Evolutionary conservation across 768 basidiomycete species (phyloP).

Genomic region (Coprinopsis strossmayeri): DNA sequence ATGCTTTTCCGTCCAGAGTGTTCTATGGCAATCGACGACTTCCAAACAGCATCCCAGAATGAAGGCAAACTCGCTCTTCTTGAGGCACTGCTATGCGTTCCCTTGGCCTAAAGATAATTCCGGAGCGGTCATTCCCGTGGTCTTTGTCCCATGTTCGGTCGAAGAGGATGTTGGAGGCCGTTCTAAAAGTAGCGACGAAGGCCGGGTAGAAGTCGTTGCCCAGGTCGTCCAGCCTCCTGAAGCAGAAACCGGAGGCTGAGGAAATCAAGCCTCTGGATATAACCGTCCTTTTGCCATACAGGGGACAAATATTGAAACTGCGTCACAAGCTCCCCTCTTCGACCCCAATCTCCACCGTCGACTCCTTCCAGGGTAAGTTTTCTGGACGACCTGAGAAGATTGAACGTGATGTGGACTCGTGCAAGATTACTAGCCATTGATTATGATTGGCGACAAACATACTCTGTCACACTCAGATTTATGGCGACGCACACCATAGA

Average conservation of each 20-base stretch:
- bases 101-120: conserved; percentile 47
- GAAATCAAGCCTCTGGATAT: conserved; percentile 22
- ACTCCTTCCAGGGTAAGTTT: conserved; percentile 72
- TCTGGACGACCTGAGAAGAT: conserved; percentile 48
- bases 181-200: conserved; percentile 58
- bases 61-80: conserved; percentile 40
- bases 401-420: conserved; percentile 71
- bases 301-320: conserved; percentile 46
- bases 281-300: conserved; percentile 55
- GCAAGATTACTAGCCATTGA: conserved; percentile 48
- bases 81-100: conserved; percentile 35
- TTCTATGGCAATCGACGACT: conserved; percentile 40
- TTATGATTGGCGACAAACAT: conserved; percentile 51
- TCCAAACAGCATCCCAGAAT: not conserved
- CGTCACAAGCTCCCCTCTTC: conserved; percentile 32
- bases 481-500: conserved; percentile 47
- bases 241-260: conserved; percentile 12
- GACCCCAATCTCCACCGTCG: conserved; percentile 41
- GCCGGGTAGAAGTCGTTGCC: conserved; percentile 49
- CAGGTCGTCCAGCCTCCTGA: conserved; percentile 39
- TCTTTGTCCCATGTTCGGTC: conserved; percentile 49
- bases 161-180: conserved; percentile 54
- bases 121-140: conserved; percentile 36
- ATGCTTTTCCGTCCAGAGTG: conserved; percentile 53
- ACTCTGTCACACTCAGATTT: conserved; percentile 37